Base-by-base conservation (phyloP, 2,329 filamentous ascomycete species). In the Xylariaceae sp. region DNA sequence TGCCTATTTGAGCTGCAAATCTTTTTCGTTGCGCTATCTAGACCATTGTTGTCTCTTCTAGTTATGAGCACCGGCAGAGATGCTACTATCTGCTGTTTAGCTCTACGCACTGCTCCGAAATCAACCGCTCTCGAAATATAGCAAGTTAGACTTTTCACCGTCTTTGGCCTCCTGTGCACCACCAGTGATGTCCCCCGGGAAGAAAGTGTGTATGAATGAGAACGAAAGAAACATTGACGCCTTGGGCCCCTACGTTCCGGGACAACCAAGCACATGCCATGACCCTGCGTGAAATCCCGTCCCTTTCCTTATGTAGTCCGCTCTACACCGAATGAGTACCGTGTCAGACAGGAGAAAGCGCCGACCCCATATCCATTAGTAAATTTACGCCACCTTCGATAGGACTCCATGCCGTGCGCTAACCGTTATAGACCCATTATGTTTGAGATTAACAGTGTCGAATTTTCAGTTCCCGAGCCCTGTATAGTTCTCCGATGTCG, bases 11-110 rank as follows among this genome's bases (percentile, higher is more conserved):
- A 35, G 37, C 37, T 41, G 37, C 50, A 53, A 17, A 30, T 30
- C 23, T 11, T n/a, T 51, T 56, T 47, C n/a, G 58, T 62, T 52
- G 60, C 66, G 30, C 60, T 65, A 58, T 67, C 63, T 66, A 66
- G 60, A 56, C 56, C 18, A 56, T 49, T 51, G 50, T 59, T 58
- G 49, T 49, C 50, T 34, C 55, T 47, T 66, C 62, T 66, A 65
- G 62, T 62, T 55, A 58, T 66, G 50, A 65, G 63, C 56, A 59
- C 62, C 55, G 57, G 51, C 57, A 58, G 53, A 53, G 54, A 57
- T 58, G 49, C 30, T 37, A 57, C 30, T 37, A 57, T 60, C 41
- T 41, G 56, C 48, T 57, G 50, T 51, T 52, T 53, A 45, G 59
- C 56, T 56, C 54, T 59, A 62, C 56, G 56, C 53, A 5, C 39